A percentile compares a stretch with the other conserved stretches of the same genome.
Evolutionary conservation across 2,329 filamentous ascomycete species (phyloP).

Genomic region (Aspergillus sp.): DNA sequence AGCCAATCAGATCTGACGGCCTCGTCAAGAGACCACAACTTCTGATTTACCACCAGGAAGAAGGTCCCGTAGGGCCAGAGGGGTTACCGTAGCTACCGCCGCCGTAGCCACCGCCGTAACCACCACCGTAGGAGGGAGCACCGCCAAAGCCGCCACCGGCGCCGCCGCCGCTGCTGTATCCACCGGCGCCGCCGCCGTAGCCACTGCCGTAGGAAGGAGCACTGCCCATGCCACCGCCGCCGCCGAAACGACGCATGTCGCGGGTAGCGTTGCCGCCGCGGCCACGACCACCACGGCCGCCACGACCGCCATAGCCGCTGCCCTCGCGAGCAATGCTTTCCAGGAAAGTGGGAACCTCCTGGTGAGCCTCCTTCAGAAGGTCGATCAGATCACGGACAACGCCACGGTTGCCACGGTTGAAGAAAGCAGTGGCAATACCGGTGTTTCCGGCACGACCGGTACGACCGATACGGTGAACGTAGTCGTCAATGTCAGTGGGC

Average conservation of each 20-base stretch:
- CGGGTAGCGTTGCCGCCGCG: conserved; percentile 65
- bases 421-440: conserved; percentile 96
- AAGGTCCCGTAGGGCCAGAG: conserved; percentile 48
- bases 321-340: conserved; percentile 97
- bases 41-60: conserved; percentile 51
- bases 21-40: conserved; percentile 39
- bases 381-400: conserved; percentile 95
- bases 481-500: conserved; percentile 98
- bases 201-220: conserved; percentile 37
- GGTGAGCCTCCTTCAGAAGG: conserved; percentile 97
- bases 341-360: conserved; percentile 89
- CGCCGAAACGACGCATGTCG: conserved; percentile 77
- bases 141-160: conserved; percentile 33
- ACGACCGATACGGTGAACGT: conserved; percentile 99
- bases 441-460: conserved; percentile 99
- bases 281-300: conserved; percentile 71
- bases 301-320: conserved; percentile 71
- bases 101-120: conserved; percentile 31
- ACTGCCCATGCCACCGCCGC: conserved; percentile 33
- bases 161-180: conserved; percentile 29
- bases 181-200: conserved; percentile 29
- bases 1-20: conserved; percentile 39
- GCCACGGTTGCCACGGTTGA: conserved; percentile 99
- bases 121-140: conserved; percentile 28
- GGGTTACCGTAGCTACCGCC: conserved; percentile 32